phyloP scores from a whole-genome alignment of 2,329 filamentous ascomycete genomes.

The Phaeophleospora eucalypticola region DNA sequence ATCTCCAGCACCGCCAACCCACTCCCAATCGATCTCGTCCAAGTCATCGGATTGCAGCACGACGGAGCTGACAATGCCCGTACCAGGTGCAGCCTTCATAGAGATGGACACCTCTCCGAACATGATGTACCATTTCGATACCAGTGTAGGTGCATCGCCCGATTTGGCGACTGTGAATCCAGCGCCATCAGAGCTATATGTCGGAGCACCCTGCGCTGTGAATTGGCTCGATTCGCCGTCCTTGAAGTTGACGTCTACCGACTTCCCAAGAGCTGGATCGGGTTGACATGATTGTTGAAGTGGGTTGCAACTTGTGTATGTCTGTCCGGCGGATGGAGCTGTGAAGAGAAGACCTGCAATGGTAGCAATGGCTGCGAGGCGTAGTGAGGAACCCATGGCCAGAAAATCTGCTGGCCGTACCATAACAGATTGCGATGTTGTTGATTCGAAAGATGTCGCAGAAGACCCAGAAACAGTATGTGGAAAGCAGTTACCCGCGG shows the following conservation, averaged over 20 bases:
- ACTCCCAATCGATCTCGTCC: slow-evolving; percentile 97
- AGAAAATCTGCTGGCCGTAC: slow-evolving; percentile 27
- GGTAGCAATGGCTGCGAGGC: slow-evolving; percentile 38
- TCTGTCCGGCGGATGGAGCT: slow-evolving; percentile 45
- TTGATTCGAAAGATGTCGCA: slow-evolving; percentile 1
- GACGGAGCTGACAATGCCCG: slow-evolving; percentile 87
- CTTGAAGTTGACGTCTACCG: slow-evolving; percentile 80
- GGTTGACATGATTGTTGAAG: slow-evolving; percentile 61
- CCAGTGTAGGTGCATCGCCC: slow-evolving; percentile 81
- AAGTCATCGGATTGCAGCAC: slow-evolving; percentile 87
- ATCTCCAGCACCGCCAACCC: slow-evolving; percentile 71
- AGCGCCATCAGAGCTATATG: slow-evolving; percentile 72
- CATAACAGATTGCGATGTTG: slow-evolving; percentile 16
- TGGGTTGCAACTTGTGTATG: slow-evolving; percentile 55
- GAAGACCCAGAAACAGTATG: neutral
- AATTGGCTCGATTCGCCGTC: slow-evolving; percentile 76
- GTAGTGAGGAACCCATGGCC: slow-evolving; percentile 30
- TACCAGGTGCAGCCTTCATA: slow-evolving; percentile 80
- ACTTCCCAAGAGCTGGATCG: slow-evolving; percentile 75
- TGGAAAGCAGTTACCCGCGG: neutral
- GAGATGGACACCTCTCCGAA: slow-evolving; percentile 86
- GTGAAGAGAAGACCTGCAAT: slow-evolving; percentile 36
- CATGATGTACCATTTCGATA: slow-evolving; percentile 98
- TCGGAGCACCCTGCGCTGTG: slow-evolving; percentile 62
- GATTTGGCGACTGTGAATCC: slow-evolving; percentile 72